A percentile compares a stretch with the other conserved stretches of the same genome.
phyloP scores from a whole-genome alignment of 352 stramenopile species.

The Phytophthora fragariaefolia region DNA sequence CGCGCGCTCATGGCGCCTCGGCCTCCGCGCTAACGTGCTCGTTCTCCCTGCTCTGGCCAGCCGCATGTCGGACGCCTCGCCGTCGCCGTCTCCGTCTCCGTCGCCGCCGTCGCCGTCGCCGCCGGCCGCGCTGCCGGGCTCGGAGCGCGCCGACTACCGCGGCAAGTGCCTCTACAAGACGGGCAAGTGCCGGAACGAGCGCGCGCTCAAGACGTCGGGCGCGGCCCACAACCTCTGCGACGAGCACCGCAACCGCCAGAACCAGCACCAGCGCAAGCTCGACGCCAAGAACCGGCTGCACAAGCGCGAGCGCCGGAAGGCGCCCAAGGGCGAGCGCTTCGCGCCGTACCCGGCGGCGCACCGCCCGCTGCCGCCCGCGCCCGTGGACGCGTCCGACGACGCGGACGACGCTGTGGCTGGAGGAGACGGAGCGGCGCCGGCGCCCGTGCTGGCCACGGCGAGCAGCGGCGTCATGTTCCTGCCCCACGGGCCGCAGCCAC shows the following conservation, averaged over 20 bases:
- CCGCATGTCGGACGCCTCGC: conserved; percentile 30
- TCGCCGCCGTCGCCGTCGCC: background rate
- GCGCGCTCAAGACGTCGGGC: conserved; percentile 85
- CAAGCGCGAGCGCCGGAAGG: conserved; percentile 62
- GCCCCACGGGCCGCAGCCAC: conserved; percentile 56
- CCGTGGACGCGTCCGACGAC: conserved; percentile 14
- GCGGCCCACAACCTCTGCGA: conserved; percentile 87
- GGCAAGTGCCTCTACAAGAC: conserved; percentile 90
- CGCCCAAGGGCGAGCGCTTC: conserved; percentile 21
- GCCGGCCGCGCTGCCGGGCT: conserved; percentile 17
- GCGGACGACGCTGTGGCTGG: background rate
- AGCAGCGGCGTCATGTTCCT: conserved; percentile 47
- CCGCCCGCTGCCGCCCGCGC: background rate
- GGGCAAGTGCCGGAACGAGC: conserved; percentile 87
- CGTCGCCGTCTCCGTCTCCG: background rate
- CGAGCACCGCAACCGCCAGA: conserved; percentile 83
- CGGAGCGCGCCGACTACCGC: conserved; percentile 57
- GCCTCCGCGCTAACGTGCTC: conserved; percentile 20
- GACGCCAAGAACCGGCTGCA: conserved; percentile 82
- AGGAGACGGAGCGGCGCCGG: conserved; percentile 9
- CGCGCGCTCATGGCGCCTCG: conserved; percentile 9
- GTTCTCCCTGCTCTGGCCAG: conserved; percentile 6
- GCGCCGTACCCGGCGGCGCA: conserved; percentile 30
- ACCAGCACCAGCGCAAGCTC: conserved; percentile 89
- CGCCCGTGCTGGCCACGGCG: conserved; percentile 11